Percentiles rank a stretch among this genome's conserved stretches.
Evolutionary conservation across 306 rosid species (phyloP).

Genomic region (Rubus idaeus): DNA sequence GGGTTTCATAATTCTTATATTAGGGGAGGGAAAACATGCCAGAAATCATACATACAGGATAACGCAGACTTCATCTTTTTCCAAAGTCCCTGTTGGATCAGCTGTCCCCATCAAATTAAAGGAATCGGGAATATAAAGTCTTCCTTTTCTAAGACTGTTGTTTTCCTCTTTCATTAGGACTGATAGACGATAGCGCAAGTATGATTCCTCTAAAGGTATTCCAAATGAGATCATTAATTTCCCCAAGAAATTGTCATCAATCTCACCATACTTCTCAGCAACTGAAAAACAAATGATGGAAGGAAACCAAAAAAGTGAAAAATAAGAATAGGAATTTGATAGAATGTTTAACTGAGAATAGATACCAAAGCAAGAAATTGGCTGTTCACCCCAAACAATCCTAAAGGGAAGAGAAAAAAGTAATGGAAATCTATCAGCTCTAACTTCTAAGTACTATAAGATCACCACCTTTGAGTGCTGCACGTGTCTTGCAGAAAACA

Average conservation of each 20-base stretch:
- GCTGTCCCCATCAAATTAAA: conserved; percentile 79
- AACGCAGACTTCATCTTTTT: conserved; percentile 61
- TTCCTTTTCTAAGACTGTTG: conserved; percentile 51
- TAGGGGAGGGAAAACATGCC: background rate
- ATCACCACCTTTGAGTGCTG: conserved; percentile 59
- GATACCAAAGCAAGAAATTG: background rate
- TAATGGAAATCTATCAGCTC: background rate
- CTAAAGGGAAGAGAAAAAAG: background rate
- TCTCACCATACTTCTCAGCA: conserved; percentile 42
- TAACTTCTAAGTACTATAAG: conserved; percentile 7
- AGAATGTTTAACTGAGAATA: background rate
- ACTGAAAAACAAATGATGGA: conserved; percentile 37
- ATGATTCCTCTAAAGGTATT: conserved; percentile 75
- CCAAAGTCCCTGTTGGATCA: conserved; percentile 59
- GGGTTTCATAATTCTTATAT: background rate
- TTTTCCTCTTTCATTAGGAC: conserved; percentile 43
- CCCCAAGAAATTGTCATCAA: conserved; percentile 47
- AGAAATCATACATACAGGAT: conserved; percentile 46
- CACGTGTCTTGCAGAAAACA: conserved; percentile 48
- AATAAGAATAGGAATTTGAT: background rate
- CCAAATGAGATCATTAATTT: conserved; percentile 64
- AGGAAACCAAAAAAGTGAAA: background rate
- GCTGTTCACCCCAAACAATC: background rate
- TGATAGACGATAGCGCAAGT: conserved; percentile 47
- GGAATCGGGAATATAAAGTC: conserved; percentile 40